Evolutionary conservation across 1,139 yeast genomes (phyloP), one percentile per base, ranked within the genome.

Genomic region (Meyerozyma elateridarum): DNA sequence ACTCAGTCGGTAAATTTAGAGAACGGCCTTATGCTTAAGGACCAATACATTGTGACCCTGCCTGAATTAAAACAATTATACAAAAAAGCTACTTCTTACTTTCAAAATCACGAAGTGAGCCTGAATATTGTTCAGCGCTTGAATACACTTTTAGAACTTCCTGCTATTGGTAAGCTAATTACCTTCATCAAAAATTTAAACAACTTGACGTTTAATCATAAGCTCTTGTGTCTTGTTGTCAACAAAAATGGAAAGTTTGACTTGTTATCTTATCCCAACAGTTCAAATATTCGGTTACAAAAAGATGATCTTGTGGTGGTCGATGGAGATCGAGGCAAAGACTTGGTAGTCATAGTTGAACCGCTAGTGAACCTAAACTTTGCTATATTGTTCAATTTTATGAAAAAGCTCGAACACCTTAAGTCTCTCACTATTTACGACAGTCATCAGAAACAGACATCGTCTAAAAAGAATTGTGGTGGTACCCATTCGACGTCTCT

Each of bases 321-420:
- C 22, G 75, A 69, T 49, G 75, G 75, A 19, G 75, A 69, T 45
- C 54, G 75, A 38, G 75, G 75, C 6, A 68, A 67, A 41, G 75
- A 69, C 44, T 51, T 68, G 39, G 74, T 66, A n/a, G 66, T 67
- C 73, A 64, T 69, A 36, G 53, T 66, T 31, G 70, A 66, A 34
- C 73, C 75, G 1, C 51, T 65, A 39, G 62, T 66, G 15, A 59
- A 56, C 41, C 55, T 68, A 37, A 61, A 66, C 37, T 57, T 64
- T 47, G 96, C 94, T 1, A 76, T 85, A 22, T 70, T 85, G 41
- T 75, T 91, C 52, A 88, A 88, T 55, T 82, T 85, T 47, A 59
- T 83, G 49, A 82, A 81, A 54, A 82, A 83, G 52, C 73, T 80
- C 48, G 84, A 85, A 47, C 93, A 84, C 52, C 68, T 80, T 40